These are phyloP conservation scores for Ogataea nitratoaversa DNA, from an alignment of 805 yeast genomes.

Conservation along the genomic window DNA sequence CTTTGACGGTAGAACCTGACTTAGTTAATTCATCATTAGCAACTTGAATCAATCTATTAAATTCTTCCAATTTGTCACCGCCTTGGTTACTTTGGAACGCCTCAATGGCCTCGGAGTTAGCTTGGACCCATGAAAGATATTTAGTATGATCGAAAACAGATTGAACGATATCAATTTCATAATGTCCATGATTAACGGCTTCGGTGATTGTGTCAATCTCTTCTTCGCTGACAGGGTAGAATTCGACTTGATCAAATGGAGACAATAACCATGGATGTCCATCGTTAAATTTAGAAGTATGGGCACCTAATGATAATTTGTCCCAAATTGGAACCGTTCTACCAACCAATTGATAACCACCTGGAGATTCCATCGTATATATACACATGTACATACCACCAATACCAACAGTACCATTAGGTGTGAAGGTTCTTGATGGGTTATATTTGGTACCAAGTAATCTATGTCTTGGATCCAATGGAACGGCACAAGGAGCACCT, in stretches of 20 bases:
- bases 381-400: conserved; percentile 99
- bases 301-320: conserved; percentile 73
- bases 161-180: conserved; percentile 68
- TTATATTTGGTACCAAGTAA: conserved; percentile 90
- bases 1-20: conserved; percentile 42
- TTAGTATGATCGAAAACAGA: conserved; percentile 77
- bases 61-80: conserved; percentile 81
- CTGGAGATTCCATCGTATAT: conserved; percentile 97
- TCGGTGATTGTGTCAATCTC: conserved; percentile 70
- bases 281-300: conserved; percentile 40
- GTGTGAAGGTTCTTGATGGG: conserved; percentile 94
- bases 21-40: conserved; percentile 70
- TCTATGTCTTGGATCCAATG: conserved; percentile 94
- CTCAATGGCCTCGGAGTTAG: conserved; percentile 67
- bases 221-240: conserved; percentile 84
- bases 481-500: conserved; percentile 99
- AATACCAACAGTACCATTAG: conserved; percentile 95
- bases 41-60: conserved; percentile 75
- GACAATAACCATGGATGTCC: conserved; percentile 82
- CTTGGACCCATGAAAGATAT: conserved; percentile 75
- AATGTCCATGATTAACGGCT: conserved; percentile 77
- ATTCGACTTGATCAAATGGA: conserved; percentile 93
- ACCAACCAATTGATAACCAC: conserved; percentile 96
- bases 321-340: conserved; percentile 98
- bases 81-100: conserved; percentile 62